A percentile compares a stretch with the other conserved stretches of the same genome.
Evolutionary conservation across 225 moss, liverwort and hornwort species (phyloP).

Genomic region (Ulota crispa): DNA sequence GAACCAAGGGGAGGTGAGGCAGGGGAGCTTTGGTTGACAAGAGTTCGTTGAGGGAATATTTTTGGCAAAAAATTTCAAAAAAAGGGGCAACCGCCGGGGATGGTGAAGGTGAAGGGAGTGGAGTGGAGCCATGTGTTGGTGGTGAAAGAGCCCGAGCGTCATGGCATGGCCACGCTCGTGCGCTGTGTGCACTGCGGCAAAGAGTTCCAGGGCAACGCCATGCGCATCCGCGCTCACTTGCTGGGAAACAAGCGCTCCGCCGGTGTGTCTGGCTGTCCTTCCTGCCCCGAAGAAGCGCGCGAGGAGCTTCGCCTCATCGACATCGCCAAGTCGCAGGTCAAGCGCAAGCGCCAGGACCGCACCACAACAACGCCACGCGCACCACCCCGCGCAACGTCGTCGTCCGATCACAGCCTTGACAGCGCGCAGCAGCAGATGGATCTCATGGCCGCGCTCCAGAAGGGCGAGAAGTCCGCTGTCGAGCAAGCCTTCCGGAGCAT

Average conservation of each 20-base stretch:
- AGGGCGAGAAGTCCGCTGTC: slow-evolving; percentile 55
- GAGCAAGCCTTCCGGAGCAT: slow-evolving; percentile 61
- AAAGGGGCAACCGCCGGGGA: slow-evolving; percentile 28
- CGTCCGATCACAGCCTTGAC: slow-evolving; percentile 46
- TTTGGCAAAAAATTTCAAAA: slow-evolving; percentile 18
- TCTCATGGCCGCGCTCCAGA: slow-evolving; percentile 56
- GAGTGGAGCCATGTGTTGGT: slow-evolving; percentile 62
- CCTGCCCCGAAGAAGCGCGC: slow-evolving; percentile 51
- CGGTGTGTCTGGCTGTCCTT: slow-evolving; percentile 52
- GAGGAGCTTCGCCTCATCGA: slow-evolving; percentile 59
- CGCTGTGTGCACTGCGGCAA: slow-evolving; percentile 57
- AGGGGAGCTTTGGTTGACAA: slow-evolving; percentile 35
- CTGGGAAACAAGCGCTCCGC: slow-evolving; percentile 56
- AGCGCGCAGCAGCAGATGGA: slow-evolving; percentile 56
- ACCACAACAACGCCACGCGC: slow-evolving; percentile 26
- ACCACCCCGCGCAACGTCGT: slow-evolving; percentile 33
- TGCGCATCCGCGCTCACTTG: slow-evolving; percentile 65
- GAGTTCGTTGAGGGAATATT: slow-evolving; percentile 27
- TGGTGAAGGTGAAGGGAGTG: slow-evolving; percentile 70
- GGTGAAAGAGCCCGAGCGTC: slow-evolving; percentile 59
- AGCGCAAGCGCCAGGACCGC: slow-evolving; percentile 57
- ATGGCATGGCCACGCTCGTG: slow-evolving; percentile 66
- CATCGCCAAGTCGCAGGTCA: slow-evolving; percentile 51
- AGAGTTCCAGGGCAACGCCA: slow-evolving; percentile 64
- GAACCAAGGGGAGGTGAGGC: slow-evolving; percentile 31